Evolutionary conservation across 768 basidiomycete genomes (phyloP).

Genomic region (Lactarius akahatsu): DNA sequence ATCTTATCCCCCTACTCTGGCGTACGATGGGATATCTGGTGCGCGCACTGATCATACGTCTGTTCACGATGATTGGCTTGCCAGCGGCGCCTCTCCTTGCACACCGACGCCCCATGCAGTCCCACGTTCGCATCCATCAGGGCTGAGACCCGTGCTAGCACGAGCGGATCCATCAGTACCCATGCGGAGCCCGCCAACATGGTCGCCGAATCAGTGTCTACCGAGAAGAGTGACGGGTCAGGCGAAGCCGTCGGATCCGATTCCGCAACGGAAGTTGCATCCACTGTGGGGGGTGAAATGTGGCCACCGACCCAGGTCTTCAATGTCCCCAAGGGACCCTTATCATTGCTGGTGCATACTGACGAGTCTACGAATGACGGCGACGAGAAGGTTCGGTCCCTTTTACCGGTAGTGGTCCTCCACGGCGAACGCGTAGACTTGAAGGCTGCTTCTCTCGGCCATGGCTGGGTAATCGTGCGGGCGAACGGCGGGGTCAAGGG

Average conservation of each 20-base stretch:
- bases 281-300: conserved; percentile 7
- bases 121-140: conserved; percentile 6
- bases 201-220: neutral
- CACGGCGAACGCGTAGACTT: conserved; percentile 23
- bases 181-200: neutral
- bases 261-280: conserved; percentile 22
- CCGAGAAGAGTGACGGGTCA: conserved; percentile 7
- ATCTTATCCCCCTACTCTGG: conserved; percentile 26
- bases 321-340: conserved; percentile 24
- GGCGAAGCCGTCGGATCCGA: conserved; percentile 13
- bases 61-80: conserved; percentile 18
- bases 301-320: conserved; percentile 15
- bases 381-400: conserved; percentile 8
- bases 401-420: conserved; percentile 17
- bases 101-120: conserved; percentile 5
- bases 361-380: neutral
- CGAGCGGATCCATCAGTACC: neutral
- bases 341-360: conserved; percentile 19
- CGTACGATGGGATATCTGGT: conserved; percentile 20
- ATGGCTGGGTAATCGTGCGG: conserved; percentile 22
- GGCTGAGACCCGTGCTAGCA: neutral
- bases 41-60: conserved; percentile 24
- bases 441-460: conserved; percentile 12
- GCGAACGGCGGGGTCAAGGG: conserved; percentile 21
- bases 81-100: conserved; percentile 11